Percentiles rank a stretch among this genome's conserved stretches.
phyloP scores from a whole-genome alignment of 176 grass and related monocot species.

The Aegilops bicornis region DNA sequence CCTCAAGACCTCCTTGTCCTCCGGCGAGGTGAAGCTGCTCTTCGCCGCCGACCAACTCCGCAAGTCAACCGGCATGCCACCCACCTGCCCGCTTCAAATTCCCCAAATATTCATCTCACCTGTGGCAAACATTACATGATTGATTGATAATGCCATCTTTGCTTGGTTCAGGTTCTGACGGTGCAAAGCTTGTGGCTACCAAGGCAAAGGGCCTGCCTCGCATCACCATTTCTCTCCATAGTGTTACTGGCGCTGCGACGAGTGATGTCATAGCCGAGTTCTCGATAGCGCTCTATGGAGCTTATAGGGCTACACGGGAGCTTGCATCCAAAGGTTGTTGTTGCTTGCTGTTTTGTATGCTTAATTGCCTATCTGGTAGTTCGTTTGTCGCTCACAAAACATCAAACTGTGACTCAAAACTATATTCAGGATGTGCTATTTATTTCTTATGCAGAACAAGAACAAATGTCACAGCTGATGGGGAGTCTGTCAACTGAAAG shows the following conservation, averaged over 20 bases:
- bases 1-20: conserved; percentile 62
- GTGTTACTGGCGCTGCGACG: conserved; percentile 27
- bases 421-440: not conserved
- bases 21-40: conserved; percentile 59
- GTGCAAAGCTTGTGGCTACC: conserved; percentile 53
- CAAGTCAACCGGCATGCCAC: not conserved
- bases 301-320: conserved; percentile 47
- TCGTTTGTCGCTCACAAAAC: not conserved
- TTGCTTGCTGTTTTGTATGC: not conserved
- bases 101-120: not conserved
- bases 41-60: not conserved
- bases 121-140: not conserved
- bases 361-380: not conserved
- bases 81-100: not conserved
- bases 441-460: conserved; percentile 59
- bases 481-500: conserved; percentile 69
- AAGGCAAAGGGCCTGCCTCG: conserved; percentile 93
- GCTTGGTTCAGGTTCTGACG: conserved; percentile 32
- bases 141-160: not conserved
- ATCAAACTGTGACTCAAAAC: not conserved
- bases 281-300: conserved; percentile 53
- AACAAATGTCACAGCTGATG: conserved; percentile 50
- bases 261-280: conserved; percentile 63
- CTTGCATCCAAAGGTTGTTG: conserved; percentile 52
- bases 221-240: conserved; percentile 61